Base-by-base conservation (phyloP, 352 stramenopile species). In the Globisporangium spinosum region DNA sequence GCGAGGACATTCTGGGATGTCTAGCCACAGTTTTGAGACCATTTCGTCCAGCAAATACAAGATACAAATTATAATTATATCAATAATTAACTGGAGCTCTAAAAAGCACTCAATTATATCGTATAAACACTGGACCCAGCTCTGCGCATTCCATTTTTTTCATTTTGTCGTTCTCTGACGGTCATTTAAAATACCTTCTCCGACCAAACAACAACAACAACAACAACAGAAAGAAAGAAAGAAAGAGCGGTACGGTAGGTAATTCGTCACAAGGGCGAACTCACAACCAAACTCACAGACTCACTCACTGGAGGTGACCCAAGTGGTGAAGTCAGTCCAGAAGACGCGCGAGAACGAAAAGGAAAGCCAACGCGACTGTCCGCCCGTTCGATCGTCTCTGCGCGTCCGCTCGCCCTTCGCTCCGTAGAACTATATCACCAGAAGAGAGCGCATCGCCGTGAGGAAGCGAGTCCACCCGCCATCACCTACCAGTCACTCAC, bases 301-400 rank as follows among this genome's bases (percentile, higher is more conserved):
- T 2, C 25, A 13, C n/a, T 25, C 55, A 45, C 27, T 60, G 55
- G 55, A 51, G 43, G 43, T 51, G 17, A 51, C 17, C 15, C 43
- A 51, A 23, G 43, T 51, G 43, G 43, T 51, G 43, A 25, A 59
- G 54, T 47, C 56, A 61, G 29, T 61, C 29, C 56, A 61, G 32
- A 61, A 61, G 27, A 60, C 27, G 55, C 17, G 25, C 29, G 29
- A 32, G 56, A 60, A 45, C 13, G 23, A 59, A 59, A 20, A 20
- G 40, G 40, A 47, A 47, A 47, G 27, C 32, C 20, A 27, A 61
- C 56, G 32, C 56, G 56, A 61, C 56, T 32, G 29, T 23, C 43
- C 43, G 17, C 6, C 38, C 13, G 38, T 17, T 45, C 38, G 38
- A 51, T n/a, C 40, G 40, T 49, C 40, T 49, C 40, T 22, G 17